phyloP scores from a whole-genome alignment of 129 eudicot genomes.

The Tanacetum coccineum region DNA sequence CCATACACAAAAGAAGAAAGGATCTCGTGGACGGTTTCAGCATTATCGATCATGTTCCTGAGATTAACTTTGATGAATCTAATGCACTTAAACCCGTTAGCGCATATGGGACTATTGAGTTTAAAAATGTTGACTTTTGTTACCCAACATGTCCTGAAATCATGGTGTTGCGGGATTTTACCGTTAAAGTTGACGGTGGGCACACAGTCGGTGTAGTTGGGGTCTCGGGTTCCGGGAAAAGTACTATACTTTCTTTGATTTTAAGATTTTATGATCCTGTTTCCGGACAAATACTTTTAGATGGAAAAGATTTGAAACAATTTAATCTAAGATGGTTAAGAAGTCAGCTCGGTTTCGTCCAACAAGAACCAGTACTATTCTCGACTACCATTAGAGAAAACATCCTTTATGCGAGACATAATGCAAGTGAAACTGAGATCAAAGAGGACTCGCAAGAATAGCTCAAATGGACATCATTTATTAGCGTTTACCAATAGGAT shows the following conservation, averaged over 20 bases:
- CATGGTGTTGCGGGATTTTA: conserved; percentile 50
- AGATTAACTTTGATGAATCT: conserved; percentile 38
- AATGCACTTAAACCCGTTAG: conserved; percentile 48
- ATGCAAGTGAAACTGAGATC: conserved; percentile 59
- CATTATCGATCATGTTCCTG: conserved; percentile 52
- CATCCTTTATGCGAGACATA: conserved; percentile 46
- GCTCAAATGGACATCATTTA: conserved; percentile 73
- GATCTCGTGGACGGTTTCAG: conserved; percentile 42
- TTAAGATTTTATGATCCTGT: conserved; percentile 59
- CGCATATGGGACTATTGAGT: conserved; percentile 56
- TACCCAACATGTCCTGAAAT: conserved; percentile 48
- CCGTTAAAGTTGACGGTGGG: conserved; percentile 50
- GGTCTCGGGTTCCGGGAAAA: conserved; percentile 68
- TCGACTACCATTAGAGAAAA: conserved; percentile 67
- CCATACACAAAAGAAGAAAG: conserved; percentile 41
- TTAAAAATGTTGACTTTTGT: conserved; percentile 46
- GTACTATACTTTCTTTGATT: conserved; percentile 52
- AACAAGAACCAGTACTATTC: conserved; percentile 63
- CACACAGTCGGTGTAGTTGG: conserved; percentile 64
- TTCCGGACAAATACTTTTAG: conserved; percentile 46
- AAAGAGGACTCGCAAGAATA: conserved; percentile 65
- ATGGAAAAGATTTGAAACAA: conserved; percentile 48
- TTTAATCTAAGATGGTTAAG: conserved; percentile 61
- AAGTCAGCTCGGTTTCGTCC: conserved; percentile 56
- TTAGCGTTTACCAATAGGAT: conserved; percentile 60